phyloP scores from a whole-genome alignment of 805 yeast species.

The Nematodospora valgi region DNA sequence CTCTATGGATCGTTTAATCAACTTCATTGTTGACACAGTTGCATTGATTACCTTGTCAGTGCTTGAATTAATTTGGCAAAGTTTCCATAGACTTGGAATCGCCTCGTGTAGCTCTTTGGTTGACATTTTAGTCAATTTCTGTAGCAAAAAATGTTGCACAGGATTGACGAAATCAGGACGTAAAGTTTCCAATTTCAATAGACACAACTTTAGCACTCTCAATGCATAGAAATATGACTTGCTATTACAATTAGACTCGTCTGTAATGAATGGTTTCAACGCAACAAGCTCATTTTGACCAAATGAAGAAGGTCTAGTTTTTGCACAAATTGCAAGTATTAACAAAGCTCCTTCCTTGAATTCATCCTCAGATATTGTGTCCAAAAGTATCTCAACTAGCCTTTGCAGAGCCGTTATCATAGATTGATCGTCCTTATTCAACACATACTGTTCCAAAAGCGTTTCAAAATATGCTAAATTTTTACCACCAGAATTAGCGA shows the following conservation, averaged over 20 bases:
- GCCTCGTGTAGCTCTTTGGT: conserved; percentile 67
- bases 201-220: conserved; percentile 48
- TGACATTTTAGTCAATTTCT: conserved; percentile 56
- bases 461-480: conserved; percentile 13
- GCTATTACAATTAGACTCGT: conserved; percentile 40
- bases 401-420: too few relatives aligned
- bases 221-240: conserved; percentile 47
- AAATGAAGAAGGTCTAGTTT: conserved; percentile 50
- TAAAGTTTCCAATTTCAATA: conserved; percentile 43
- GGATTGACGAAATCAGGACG: conserved; percentile 48
- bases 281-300: conserved; percentile 64
- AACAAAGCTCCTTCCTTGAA: conserved; percentile 38
- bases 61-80: conserved; percentile 46
- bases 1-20: conserved; percentile 9
- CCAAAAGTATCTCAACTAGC: conserved; percentile 35
- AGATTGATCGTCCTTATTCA: conserved; percentile 21
- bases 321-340: conserved; percentile 54
- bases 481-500: conserved; percentile 35
- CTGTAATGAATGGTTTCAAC: conserved; percentile 61
- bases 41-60: conserved; percentile 47
- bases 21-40: conserved; percentile 19
- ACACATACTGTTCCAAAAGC: conserved; percentile 41
- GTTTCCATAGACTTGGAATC: conserved; percentile 62
- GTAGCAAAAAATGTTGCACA: conserved; percentile 51
- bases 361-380: conserved; percentile 12